Conservation (phyloP, 331 rosid species). For the Quercus phellos region DNA sequence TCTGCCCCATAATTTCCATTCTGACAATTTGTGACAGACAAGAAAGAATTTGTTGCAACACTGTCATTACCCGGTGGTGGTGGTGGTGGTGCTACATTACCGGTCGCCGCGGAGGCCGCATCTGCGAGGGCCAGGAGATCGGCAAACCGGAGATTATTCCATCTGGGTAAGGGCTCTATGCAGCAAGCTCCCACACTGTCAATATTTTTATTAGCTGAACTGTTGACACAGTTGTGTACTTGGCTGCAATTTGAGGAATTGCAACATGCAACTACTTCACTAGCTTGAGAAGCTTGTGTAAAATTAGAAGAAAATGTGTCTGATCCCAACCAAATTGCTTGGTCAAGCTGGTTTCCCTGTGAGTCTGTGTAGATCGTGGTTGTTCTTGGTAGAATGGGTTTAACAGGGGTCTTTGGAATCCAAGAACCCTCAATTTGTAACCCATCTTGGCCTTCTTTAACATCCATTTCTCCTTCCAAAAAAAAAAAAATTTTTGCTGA, state of each 20-base stretch:
- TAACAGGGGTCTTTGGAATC: constrained; percentile 51
- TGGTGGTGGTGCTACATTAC: not conserved
- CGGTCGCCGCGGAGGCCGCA: constrained; percentile 11
- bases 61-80: not conserved
- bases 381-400: constrained; percentile 29
- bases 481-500: not conserved
- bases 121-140: constrained; percentile 39
- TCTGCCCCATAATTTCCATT: not conserved
- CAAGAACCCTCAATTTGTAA: constrained; percentile 28
- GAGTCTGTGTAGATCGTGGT: constrained; percentile 39
- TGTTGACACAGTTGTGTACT: constrained; percentile 4
- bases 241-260: not conserved
- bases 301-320: constrained; percentile 11
- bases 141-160: constrained; percentile 14
- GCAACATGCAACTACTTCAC: constrained; percentile 23
- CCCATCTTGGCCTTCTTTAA: constrained; percentile 15
- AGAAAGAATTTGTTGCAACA: constrained; percentile 1
- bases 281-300: constrained; percentile 14
- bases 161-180: not conserved
- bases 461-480: constrained; percentile 33
- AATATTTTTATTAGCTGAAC: not conserved
- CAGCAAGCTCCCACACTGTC: not conserved
- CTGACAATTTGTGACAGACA: not conserved
- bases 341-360: constrained; percentile 18
- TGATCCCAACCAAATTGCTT: constrained; percentile 10